Evolutionary conservation across 208 protist species (phyloP), one percentile per base, ranked within the genome.

Genomic region (Strigomonas culicis): DNA sequence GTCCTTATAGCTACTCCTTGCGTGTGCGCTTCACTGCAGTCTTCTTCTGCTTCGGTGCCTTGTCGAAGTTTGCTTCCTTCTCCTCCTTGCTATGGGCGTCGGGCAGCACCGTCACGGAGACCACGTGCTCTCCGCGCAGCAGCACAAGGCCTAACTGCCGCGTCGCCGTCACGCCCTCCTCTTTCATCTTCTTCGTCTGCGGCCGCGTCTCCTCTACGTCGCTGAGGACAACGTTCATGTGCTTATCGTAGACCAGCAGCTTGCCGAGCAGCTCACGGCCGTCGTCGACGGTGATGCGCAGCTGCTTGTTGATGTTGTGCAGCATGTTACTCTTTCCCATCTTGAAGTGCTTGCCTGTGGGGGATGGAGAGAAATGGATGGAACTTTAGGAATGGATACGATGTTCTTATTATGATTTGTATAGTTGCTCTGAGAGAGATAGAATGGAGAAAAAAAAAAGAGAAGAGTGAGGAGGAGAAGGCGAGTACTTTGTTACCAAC

Each of bases 141-240:
- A 95, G 68, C 10, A 95, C 74, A 4, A 95, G 75, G 15, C 89
- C 89, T 1, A 95, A 60, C 8, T 72, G 63, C 28, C 89, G 85
- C 30, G 67, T 75, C 49, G 84, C 67, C 25, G 66, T 65, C 17
- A 86, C 66, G 28, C 75, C 79, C 47, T 90, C 84, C 43, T 77
- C 74, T 13, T 63, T 60, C 83, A 88, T 88, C 71, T 83, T 87
- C 59, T 78, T 83, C 39, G 84, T 91, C 59, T 68, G 75, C n/a
- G 68, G 71, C 27, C 89, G 83, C 32, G 70, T 75, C 72, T 95
- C 85, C 4, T 47, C 58, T 8, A 62, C 61, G 57, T 93, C 86
- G 27, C 59, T 70, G 1, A 95, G 63, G 4, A 95, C 84, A n/a
- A 95, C 80, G 53, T 95, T 95, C 89, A 95, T 95, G 84, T 92